These are phyloP conservation scores for Viridothelium virens DNA, from an alignment of 495 filamentous ascomycete species.

Conservation along the genomic window DNA sequence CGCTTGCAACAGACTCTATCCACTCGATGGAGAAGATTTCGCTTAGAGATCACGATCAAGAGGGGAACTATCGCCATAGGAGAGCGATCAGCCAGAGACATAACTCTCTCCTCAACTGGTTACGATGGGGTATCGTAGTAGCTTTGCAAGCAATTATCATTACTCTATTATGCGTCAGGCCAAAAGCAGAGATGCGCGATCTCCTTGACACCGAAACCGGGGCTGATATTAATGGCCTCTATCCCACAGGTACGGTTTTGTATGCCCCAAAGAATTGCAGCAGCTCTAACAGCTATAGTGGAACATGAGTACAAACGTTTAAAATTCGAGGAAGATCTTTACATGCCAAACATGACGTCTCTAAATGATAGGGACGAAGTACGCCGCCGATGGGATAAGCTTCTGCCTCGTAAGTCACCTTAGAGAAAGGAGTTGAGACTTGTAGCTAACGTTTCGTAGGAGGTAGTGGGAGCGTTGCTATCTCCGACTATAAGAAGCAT, in stretches of 20 bases:
- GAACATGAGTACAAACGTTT: not conserved
- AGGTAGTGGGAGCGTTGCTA: constrained; percentile 28
- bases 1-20: not conserved
- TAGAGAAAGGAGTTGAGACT: not conserved
- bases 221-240: not conserved
- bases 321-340: constrained; percentile 1
- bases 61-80: not conserved
- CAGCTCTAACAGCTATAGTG: not conserved
- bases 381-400: not conserved
- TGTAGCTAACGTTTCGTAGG: constrained; percentile 17
- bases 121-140: not conserved
- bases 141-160: not conserved
- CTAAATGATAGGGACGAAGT: not conserved
- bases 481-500: constrained; percentile 28
- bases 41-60: not conserved
- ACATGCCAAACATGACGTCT: constrained; percentile 1
- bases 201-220: not conserved
- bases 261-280: not conserved
- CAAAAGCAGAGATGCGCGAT: not conserved
- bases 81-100: not conserved
- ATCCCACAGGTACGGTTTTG: not conserved
- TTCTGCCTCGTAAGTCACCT: not conserved
- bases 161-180: not conserved
- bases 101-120: not conserved
- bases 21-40: not conserved